Percentiles rank a stretch among this genome's conserved stretches.
Conservation (phyloP, 805 yeast species). For the Brettanomyces anomalus region DNA sequence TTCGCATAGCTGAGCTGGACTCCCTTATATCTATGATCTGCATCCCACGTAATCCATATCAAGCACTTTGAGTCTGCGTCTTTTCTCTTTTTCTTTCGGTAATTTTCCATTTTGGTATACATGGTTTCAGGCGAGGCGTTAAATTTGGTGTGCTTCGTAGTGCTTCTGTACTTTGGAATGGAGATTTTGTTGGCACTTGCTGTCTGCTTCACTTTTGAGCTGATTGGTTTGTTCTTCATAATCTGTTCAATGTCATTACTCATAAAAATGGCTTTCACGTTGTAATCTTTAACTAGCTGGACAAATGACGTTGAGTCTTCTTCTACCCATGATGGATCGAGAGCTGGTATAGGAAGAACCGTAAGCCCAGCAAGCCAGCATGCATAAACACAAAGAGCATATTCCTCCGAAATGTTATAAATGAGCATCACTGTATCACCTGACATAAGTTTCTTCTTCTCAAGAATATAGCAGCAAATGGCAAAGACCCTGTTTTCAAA, state of each 20-base stretch:
- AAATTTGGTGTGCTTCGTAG: constrained; percentile 44
- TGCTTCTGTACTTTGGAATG: constrained; percentile 54
- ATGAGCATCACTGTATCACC: constrained; percentile 73
- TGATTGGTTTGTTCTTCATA: constrained; percentile 58
- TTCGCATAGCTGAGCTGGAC: constrained; percentile 49
- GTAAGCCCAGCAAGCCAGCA: constrained; percentile 75
- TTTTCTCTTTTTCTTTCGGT: constrained; percentile 17
- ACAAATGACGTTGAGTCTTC: constrained; percentile 69
- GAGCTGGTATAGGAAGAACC: constrained; percentile 68
- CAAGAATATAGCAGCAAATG: constrained; percentile 60
- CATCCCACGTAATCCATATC: constrained; percentile 61
- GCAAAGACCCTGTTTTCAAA: constrained; percentile 72
- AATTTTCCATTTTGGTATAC: constrained; percentile 33
- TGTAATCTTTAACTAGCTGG: constrained; percentile 59
- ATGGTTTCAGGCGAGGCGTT: constrained; percentile 26
- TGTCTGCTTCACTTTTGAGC: constrained; percentile 45
- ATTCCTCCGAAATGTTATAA: constrained; percentile 85
- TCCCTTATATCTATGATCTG: constrained; percentile 63
- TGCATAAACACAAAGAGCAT: constrained; percentile 72
- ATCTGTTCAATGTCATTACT: constrained; percentile 67
- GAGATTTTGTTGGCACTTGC: constrained; percentile 16
- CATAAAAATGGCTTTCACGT: constrained; percentile 62
- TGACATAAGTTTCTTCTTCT: constrained; percentile 50
- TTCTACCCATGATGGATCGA: constrained; percentile 46
- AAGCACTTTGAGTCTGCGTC: constrained; percentile 30